Conservation (phyloP, 768 basidiomycete genomes). For the Roridomyces roridus region DNA sequence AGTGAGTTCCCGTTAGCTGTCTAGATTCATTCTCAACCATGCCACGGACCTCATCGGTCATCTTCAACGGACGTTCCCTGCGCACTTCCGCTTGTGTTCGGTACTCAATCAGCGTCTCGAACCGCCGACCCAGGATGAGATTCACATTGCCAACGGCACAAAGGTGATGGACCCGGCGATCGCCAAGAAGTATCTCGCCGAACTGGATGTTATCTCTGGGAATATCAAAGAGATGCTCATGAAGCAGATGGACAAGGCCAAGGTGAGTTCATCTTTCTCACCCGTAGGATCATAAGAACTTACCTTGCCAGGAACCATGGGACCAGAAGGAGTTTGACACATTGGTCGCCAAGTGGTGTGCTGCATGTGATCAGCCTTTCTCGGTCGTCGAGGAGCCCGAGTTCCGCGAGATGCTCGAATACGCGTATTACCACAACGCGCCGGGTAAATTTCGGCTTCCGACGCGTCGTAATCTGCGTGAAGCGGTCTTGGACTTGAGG, state of each 20-base stretch:
- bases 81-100: neutral
- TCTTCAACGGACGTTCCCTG: neutral
- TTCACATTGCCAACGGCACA: neutral
- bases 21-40: neutral
- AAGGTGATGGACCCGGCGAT: neutral
- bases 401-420: conserved; percentile 5
- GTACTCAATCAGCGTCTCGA: neutral
- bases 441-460: neutral
- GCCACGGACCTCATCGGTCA: neutral
- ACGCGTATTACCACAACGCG: conserved; percentile 2
- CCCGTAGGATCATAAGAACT: too few relatives aligned
- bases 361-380: conserved; percentile 6
- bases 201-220: neutral
- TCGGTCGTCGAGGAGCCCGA: neutral
- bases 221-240: neutral
- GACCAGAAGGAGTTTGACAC: conserved; percentile 1
- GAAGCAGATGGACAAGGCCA: neutral
- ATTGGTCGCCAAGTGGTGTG: conserved; percentile 3
- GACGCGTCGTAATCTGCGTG: neutral
- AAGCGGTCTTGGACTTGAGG: neutral
- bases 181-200: neutral
- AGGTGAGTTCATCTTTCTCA: too few relatives aligned
- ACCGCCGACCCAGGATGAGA: neutral
- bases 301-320: conserved; percentile 3
- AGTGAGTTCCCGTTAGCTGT: neutral